Conservation (phyloP, 169 alveolate species). For the Besnoitia besnoiti region DNA sequence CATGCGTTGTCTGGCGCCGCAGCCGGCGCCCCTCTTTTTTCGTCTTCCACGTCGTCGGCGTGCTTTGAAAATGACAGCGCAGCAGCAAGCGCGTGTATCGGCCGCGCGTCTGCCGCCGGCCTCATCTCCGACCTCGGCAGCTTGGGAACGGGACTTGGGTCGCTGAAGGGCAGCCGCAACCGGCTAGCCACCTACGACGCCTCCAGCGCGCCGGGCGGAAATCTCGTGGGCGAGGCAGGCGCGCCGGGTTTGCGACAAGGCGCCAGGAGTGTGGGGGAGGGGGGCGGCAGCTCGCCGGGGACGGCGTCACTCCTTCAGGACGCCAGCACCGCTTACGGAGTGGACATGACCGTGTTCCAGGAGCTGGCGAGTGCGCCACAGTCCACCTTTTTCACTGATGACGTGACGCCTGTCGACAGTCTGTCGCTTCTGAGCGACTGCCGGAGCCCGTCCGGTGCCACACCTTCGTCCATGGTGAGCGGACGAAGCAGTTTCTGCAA, state of each 20-base stretch:
- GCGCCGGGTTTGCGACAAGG: background rate
- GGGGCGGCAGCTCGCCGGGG: background rate
- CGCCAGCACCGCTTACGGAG: background rate
- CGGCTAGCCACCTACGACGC: background rate
- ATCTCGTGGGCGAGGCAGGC: background rate
- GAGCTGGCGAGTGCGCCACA: conserved; percentile 20
- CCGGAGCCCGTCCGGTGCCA: conserved; percentile 22
- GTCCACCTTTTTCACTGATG: background rate
- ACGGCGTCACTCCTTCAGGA: background rate
- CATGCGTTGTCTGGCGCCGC: no score
- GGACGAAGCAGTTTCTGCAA: background rate
- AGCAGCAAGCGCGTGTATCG: background rate
- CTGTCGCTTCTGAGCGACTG: background rate
- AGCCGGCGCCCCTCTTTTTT: no score
- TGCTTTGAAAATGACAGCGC: background rate
- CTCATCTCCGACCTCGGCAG: background rate
- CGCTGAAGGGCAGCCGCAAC: background rate
- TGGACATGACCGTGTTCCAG: background rate
- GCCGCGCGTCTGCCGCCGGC: background rate
- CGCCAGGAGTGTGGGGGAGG: background rate
- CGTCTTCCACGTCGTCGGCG: background rate
- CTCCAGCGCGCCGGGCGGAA: background rate
- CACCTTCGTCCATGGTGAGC: conserved; percentile 19
- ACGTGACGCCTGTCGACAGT: conserved; percentile 1
- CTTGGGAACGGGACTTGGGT: background rate